Evolutionary conservation across 1,284 basidiomycete species (phyloP), one percentile per base, ranked within the genome.

Genomic region (Ceratorhiza oryzae-sativae): DNA sequence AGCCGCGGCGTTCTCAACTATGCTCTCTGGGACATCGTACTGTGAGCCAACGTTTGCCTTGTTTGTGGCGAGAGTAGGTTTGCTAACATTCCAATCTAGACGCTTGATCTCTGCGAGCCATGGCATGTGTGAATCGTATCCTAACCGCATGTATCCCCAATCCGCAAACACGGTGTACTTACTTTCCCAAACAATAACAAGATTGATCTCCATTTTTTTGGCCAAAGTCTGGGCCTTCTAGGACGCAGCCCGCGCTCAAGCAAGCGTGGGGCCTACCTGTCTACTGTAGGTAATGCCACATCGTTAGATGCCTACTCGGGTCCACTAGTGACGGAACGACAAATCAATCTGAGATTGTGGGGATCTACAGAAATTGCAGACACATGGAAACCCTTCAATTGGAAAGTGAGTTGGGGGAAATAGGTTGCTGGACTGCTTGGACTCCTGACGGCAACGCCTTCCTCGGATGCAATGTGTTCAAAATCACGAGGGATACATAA

Each of bases 11-110:
- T 85, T 97, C 77, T 93, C 93, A 49, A 92, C 92, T 53, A 93
- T 96, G 86, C 84, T 96, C 53, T 92, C 94, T 25, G 94, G 94
- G 30, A 95, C 93, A 46, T 94, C 92, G 1, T 97, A 97, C 78
- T 96, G 93, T 93, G 79, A 79, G 80, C 79, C 27, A 32, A 32
- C 8, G 10, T 32, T 30, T 30, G 30, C 13, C n/a, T 53, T 15
- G 51, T 18, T 45, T 34, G 30, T 10, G 3, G n/a, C 18, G 51
- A n/a, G 51, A 25, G 51, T 23, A 15, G 51, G 8, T 32, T n/a
- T n/a, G n/a, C 51, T 53, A 15, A 53, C 30, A 32, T 23, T 30
- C 10, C 8, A 15, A 32, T 23, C 27, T 23, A 53, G 51, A 53
- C 27, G 51, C 51, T n/a, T 53, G 51, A 53, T 18, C 30, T 9